Base-by-base conservation (phyloP, 176 grass and related monocot genomes). In the Cymbopogon citratus region DNA sequence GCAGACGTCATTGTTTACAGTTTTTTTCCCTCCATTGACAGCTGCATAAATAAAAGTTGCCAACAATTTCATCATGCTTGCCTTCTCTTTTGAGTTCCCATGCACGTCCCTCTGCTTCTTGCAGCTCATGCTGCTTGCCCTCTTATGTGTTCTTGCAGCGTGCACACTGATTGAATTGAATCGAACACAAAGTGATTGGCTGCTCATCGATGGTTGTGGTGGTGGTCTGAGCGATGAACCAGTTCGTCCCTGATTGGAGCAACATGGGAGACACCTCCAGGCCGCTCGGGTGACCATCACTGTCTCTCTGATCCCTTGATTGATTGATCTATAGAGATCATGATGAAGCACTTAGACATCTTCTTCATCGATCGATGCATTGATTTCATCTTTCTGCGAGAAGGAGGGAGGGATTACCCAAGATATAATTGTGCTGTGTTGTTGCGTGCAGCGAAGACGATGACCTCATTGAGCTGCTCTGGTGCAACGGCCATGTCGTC, bases 401-500 rank as follows among this genome's bases (percentile, higher is more conserved):
- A n/a, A 14, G 5, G 12, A 18, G 39, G 61, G 6, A 23, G n/a
- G 48, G 48, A 51, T 51, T 52, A 7, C 15, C 15, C 14, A 18
- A 48, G 1, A 14, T 18, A 16, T 48, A 46, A 48, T 62, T 39
- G 28, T 80, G 23, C 54, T 48, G 51, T 23, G 56, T 63, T 31
- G 0, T 33, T 51, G 33, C 38, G 31, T 80, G 79, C 84, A 97
- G 94, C 33, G 72, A 81, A 16, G 94, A 92, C 19, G 82, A 88
- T 62, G 89, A 92, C n/a, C 89, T 97, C 75, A 79, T 94, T 2
- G 94, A 94, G 81, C 87, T 97, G 68, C 74, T 97, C 28, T 94
- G 94, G 94, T 91, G 88, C 60, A 89, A 97, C 49, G 91, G 91
- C 16, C 85, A 97, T 82, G 87, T 97, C 19, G 80, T 94, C 61